A percentile compares a stretch with the other conserved stretches of the same genome.
Evolutionary conservation across 1,139 yeast genomes (phyloP).

Genomic region (Diutina scorzettiae): DNA sequence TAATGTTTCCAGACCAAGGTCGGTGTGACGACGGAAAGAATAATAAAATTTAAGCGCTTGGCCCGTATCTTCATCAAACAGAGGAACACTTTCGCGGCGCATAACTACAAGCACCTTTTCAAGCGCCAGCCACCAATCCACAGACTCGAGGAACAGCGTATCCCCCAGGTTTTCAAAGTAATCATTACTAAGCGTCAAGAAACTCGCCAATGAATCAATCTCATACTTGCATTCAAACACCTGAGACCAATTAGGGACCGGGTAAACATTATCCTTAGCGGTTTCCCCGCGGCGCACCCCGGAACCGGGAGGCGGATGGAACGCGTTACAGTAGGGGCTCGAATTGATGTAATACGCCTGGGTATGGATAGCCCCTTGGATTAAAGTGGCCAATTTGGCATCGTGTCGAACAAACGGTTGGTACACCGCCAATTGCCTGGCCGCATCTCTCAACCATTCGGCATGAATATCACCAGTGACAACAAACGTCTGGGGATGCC

Average conservation of each 20-base stretch:
- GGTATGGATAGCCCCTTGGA: slow-evolving; percentile 70
- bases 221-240: slow-evolving; percentile 91
- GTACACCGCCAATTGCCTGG: slow-evolving; percentile 72
- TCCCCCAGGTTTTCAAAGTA: slow-evolving; percentile 47
- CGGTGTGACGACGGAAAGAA: slow-evolving; percentile 62
- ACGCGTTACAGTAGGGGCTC: slow-evolving; percentile 82
- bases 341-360: slow-evolving; percentile 52
- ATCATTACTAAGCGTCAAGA: slow-evolving; percentile 62
- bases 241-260: slow-evolving; percentile 53
- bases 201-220: slow-evolving; percentile 76
- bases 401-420: slow-evolving; percentile 49
- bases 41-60: slow-evolving; percentile 38
- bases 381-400: slow-evolving; percentile 33
- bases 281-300: slow-evolving; percentile 40
- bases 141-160: slow-evolving; percentile 33
- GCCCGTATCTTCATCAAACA: slow-evolving; percentile 50
- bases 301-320: slow-evolving; percentile 69
- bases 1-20: slow-evolving; percentile 70
- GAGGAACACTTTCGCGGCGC: slow-evolving; percentile 49
- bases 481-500: slow-evolving; percentile 36
- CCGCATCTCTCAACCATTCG: slow-evolving; percentile 81
- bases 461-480: slow-evolving; percentile 91
- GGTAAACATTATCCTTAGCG: slow-evolving; percentile 54
- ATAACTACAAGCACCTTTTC: slow-evolving; percentile 41
- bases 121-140: slow-evolving; percentile 49